phyloP scores from a whole-genome alignment of 306 rosid genomes.

The Rosa rugosa region DNA sequence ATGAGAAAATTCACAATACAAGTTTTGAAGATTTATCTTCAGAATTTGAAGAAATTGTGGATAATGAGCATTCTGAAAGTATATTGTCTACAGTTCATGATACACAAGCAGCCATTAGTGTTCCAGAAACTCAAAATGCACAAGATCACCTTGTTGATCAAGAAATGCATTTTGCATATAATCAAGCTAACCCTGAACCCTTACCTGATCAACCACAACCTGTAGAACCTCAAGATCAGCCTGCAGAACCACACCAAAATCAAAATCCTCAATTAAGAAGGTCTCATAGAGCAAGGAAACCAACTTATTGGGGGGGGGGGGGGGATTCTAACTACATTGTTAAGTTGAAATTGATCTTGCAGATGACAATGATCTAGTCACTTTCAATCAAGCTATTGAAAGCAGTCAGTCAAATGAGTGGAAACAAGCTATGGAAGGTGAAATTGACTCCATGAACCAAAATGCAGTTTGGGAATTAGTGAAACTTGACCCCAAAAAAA shows the following conservation, averaged over 20 bases:
- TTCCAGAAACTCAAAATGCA: too few relatives aligned
- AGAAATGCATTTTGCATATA: too few relatives aligned
- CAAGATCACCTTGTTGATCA: too few relatives aligned
- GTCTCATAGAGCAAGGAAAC: not conserved
- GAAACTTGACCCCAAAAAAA: not conserved
- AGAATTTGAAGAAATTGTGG: not conserved
- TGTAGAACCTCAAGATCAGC: too few relatives aligned
- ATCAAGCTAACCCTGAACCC: too few relatives aligned
- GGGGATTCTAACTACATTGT: not conserved
- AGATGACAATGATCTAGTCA: not conserved
- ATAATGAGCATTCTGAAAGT: too few relatives aligned
- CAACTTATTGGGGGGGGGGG: not conserved
- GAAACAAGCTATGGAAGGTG: not conserved
- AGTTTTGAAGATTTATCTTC: not conserved
- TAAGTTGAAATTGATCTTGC: too few relatives aligned
- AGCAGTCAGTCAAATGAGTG: not conserved
- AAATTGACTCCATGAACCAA: not conserved
- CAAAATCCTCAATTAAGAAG: not conserved
- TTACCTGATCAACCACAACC: too few relatives aligned
- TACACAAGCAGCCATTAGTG: too few relatives aligned
- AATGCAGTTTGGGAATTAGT: not conserved
- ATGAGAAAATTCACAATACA: not conserved
- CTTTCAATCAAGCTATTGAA: not conserved
- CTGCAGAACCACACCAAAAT: too few relatives aligned
- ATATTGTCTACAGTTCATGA: too few relatives aligned